Evolutionary conservation across 371 early-diverging fungal species (phyloP), one percentile per base, ranked within the genome.

Genomic region (Actinomortierella wolfii): DNA sequence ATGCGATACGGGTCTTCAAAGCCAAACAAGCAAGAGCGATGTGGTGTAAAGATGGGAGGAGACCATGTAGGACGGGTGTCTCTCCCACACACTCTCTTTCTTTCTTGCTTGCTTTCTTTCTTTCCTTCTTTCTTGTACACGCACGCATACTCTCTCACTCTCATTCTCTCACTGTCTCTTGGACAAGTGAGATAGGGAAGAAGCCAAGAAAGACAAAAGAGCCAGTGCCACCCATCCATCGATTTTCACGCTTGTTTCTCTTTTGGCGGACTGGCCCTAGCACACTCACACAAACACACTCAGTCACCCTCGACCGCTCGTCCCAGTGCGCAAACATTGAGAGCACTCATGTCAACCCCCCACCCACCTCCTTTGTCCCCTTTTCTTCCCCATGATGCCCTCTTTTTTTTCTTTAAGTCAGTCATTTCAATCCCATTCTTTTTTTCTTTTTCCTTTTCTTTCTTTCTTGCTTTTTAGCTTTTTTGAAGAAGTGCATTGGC

Each of bases 361-460:
- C 24, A 7, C 49, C 24, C 25, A 3, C 29, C 29, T 51, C 51
- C 39, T 21, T 29, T 21, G 18, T 14, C 34, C 52, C 40, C 34
- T 21, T 39, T 52, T 20, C 40, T 39, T 39, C 18, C 29, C 28
- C 28, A 26, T 21, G 18, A 14, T 39, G 34, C 21, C 40, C 29
- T 13, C 28, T 52, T 18, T 21, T 52, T 52, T 24, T 18, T 21
- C 15, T 47, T 15, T 24, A 47, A 47, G 11, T 21, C 47, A 18
- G 47, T 21, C 47, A 20, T 15, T 44, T 4, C 20, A 15, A n/a
- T n/a, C n/a, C n/a, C n/a, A 20, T n/a, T 20, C n/a, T 44, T 20
- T 20, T 44, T 15, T n/a, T 44, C 15, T 51, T 51, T 28, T 51
- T 25, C 51, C 51, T 51, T 11, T 21, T 29, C 29, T 51, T 25